Base-by-base conservation (phyloP, 164 flowering plant genomes). In the Liriodendron chinense region DNA sequence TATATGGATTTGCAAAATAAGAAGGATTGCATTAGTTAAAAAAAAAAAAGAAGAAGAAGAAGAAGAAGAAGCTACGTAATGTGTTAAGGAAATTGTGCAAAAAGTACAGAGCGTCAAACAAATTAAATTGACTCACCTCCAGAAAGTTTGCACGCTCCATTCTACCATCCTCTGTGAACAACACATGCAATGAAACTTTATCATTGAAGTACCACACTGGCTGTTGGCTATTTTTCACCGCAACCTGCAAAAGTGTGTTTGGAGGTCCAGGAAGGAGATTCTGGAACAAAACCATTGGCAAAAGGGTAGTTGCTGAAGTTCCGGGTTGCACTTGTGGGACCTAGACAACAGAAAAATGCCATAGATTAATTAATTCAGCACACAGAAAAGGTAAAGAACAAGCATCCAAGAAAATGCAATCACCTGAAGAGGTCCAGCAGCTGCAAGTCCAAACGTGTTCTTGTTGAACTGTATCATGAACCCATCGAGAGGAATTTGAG, bases 391-490 rank as follows among this genome's bases (percentile, higher is more conserved):
- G 18, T 53, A 53, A 53, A 20, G 61, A 25, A 59, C 73, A 70
- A 21, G 25, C 26, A 47, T 61, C 72, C 14, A 16, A 47, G 50
- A 53, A 25, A 20, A 66, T 2, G 22, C 21, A 72, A 76, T 65
- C 81, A 96, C 99, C 96, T 90, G 97, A 62, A 96, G 85, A 56
- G 93, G 88, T 74, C 88, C 94, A 85, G 87, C 94, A 73, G 98
- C 91, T 9, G 97, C 97, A 81, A 94, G 93, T 73, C 99, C 99
- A 87, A 96, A 89, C 53, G 94, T 80, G 71, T 96, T 96, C 85
- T 94, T 94, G 88, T 96, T 96, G 83, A 96, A 94, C 88, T 96
- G 99, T 75, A 96, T 96, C 99, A 94, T 91, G 84, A 96, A 96
- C 20, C 98, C 99, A 82, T 93, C 98, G 65, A 96, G 94, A 61